These are phyloP conservation scores for Nakazawaea laoshanensis DNA, from an alignment of 805 yeast species.

Conservation along the genomic window DNA sequence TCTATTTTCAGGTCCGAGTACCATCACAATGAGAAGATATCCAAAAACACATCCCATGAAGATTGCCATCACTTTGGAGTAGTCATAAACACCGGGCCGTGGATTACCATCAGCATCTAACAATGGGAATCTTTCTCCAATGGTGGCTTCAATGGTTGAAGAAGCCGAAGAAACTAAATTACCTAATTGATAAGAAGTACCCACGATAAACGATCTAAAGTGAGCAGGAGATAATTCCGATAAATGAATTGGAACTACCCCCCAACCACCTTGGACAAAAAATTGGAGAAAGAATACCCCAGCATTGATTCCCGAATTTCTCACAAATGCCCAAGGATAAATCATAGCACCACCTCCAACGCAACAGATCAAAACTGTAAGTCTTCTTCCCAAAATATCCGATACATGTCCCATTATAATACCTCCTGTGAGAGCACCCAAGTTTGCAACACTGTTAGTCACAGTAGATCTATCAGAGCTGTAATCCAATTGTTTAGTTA, in stretches of 20 bases:
- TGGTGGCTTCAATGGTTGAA: slow-evolving; percentile 57
- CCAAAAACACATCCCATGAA: slow-evolving; percentile 58
- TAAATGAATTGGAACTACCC: slow-evolving; percentile 55
- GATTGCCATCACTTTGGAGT: slow-evolving; percentile 57
- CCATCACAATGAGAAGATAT: slow-evolving; percentile 36
- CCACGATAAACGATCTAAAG: slow-evolving; percentile 53
- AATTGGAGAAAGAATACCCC: slow-evolving; percentile 55
- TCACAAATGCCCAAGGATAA: slow-evolving; percentile 54
- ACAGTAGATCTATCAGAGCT: slow-evolving; percentile 38
- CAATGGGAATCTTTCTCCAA: slow-evolving; percentile 47
- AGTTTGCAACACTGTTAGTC: slow-evolving; percentile 45
- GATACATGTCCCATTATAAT: slow-evolving; percentile 44
- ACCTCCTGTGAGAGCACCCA: slow-evolving; percentile 55
- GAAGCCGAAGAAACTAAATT: slow-evolving; percentile 59
- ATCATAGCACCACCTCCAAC: slow-evolving; percentile 49
- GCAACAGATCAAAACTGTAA: slow-evolving; percentile 42
- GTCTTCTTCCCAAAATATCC: slow-evolving; percentile 46
- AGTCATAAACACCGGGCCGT: slow-evolving; percentile 29
- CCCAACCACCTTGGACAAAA: slow-evolving; percentile 66
- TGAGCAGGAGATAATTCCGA: slow-evolving; percentile 56
- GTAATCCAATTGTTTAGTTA: slow-evolving; percentile 35
- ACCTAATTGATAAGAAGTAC: slow-evolving; percentile 60
- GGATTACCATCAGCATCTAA: slow-evolving; percentile 20
- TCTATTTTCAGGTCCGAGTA: slow-evolving; percentile 56
- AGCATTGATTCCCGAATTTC: slow-evolving; percentile 38